Conservation (phyloP, 805 yeast species). For the Yarrowia sp. region DNA sequence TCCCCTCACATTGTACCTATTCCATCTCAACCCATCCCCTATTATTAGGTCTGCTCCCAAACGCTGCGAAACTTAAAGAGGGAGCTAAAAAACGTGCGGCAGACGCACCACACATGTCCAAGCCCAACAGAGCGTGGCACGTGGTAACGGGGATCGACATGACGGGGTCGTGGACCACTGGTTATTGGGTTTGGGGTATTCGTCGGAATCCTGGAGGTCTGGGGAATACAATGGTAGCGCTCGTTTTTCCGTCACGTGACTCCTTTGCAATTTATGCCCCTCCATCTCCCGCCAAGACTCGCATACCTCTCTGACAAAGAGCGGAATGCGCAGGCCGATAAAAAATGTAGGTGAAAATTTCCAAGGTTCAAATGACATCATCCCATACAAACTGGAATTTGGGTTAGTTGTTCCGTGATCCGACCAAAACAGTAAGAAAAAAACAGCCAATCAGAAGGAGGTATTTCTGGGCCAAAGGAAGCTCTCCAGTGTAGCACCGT, state of each 20-base stretch:
- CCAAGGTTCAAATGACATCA: neutral
- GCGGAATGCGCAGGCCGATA: neutral
- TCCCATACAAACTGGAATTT: neutral
- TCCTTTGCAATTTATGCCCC: neutral
- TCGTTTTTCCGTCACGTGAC: no score
- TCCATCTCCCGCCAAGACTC: slow-evolving; percentile 2
- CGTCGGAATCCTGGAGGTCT: no score
- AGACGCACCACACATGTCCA: slow-evolving; percentile 3
- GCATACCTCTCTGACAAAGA: neutral
- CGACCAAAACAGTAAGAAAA: neutral
- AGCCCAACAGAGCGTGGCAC: slow-evolving; percentile 22
- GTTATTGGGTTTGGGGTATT: neutral
- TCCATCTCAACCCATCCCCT: neutral
- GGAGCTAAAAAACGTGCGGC: slow-evolving; percentile 5
- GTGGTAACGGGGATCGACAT: slow-evolving; percentile 25
- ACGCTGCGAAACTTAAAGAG: neutral
- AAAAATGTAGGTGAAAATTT: neutral
- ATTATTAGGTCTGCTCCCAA: slow-evolving; percentile 4
- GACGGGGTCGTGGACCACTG: neutral
- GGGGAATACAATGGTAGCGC: no score
- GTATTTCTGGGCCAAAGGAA: neutral
- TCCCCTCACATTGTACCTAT: neutral
- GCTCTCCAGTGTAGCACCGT: neutral
- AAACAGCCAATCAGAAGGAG: neutral
- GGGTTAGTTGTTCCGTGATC: neutral